Base-by-base conservation (phyloP, 768 basidiomycete genomes). In the Guyanaporus albipodus region DNA sequence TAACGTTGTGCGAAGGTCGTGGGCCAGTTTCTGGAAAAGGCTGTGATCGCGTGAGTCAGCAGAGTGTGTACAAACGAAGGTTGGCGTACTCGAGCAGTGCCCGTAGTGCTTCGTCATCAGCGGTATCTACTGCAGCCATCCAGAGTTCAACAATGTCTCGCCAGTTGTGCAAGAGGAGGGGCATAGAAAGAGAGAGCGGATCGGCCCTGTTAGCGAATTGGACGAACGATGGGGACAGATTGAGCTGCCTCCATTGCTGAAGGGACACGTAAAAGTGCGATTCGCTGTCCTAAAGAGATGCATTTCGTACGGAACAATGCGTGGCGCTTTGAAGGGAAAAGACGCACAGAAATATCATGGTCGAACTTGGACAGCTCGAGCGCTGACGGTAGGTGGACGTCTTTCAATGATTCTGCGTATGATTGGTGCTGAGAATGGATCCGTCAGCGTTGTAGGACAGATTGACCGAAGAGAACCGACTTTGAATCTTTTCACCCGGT, bases 81-180 rank as follows among this genome's bases (percentile, higher is more conserved):
- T 0, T 12, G 31, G 65, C 85, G 53, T 59, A 91, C 90, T 91
- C 87, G 9, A 91, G 74, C n/a, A 92, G 67, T 17, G 83, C 78
- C 44, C 73, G 74, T 44, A 89, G 57, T 0, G 82, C 85, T 62
- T 91, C 87, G 52, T 88, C 82, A 51, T 90, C 83, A 5, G 84
- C 74, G 11, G 54, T 56, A 34, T 76, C 74, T 26, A 87, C 60
- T 0, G 81, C 78, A 9, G 62, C 69, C 17, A 77, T 60, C 90
- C 90, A 92, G 4, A 82, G 53, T 2, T 75, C 69, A 18, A 84
- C 69, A 2, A 94, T 73, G 12, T 85, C 79, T 52, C 72, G 69
- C 81, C 85, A 87, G 63, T 91, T 83, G 56, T 89, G 87, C 8
- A 94, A 71, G 12, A 94, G 75, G 23, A 91, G 69, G 1, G 90